Conservation (phyloP, 1,284 basidiomycete genomes). For the Lignosus rhinocerotis region DNA sequence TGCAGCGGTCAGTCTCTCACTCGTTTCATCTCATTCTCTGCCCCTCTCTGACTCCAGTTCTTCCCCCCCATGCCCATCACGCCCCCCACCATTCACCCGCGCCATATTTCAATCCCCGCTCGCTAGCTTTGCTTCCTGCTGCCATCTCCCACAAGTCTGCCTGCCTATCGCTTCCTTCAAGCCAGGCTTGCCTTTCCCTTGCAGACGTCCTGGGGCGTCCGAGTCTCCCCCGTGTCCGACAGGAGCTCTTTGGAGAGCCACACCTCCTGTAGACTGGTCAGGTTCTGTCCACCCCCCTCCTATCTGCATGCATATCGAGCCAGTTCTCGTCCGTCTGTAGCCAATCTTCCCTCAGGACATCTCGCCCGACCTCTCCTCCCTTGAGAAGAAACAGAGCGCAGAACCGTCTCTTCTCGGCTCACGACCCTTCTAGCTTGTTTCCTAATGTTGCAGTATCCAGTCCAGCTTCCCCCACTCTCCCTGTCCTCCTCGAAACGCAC, state of each 20-base stretch:
- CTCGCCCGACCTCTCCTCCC: constrained; percentile 27
- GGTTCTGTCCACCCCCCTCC: constrained; percentile 21
- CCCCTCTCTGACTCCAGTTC: constrained; percentile 11
- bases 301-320: constrained; percentile 31
- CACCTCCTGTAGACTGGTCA: constrained; percentile 22
- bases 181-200: constrained; percentile 26
- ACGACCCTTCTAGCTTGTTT: constrained; percentile 15
- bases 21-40: neutral
- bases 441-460: constrained; percentile 72
- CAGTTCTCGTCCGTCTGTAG: constrained; percentile 26
- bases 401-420: constrained; percentile 24
- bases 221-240: constrained; percentile 21
- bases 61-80: constrained; percentile 16
- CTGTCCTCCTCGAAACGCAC: constrained; percentile 35
- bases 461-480: constrained; percentile 54
- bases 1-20: constrained; percentile 20
- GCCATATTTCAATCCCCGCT: constrained; percentile 26
- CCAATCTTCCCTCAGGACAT: constrained; percentile 20
- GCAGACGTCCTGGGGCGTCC: constrained; percentile 30
- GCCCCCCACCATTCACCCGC: constrained; percentile 22
- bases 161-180: constrained; percentile 28
- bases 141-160: constrained; percentile 32
- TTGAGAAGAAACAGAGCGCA: constrained; percentile 27
- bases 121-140: constrained; percentile 33
- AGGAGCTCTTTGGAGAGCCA: constrained; percentile 21